phyloP scores from a whole-genome alignment of 192 early-diverging fungal species.

The Umbelopsis isabellina region DNA sequence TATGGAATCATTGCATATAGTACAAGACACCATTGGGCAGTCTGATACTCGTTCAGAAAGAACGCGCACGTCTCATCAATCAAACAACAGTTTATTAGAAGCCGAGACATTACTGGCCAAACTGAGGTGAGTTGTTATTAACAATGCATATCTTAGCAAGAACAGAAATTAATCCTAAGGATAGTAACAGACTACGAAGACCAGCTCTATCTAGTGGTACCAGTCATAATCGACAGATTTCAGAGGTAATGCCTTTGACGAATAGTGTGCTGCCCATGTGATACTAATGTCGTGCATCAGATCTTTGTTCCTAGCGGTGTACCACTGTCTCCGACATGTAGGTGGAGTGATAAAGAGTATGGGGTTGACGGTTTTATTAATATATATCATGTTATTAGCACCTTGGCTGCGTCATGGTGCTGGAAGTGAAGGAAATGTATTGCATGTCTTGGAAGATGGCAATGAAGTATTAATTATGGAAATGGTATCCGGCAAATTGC shows the following conservation, averaged over 20 bases:
- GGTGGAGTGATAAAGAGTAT: neutral
- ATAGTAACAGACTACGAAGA: neutral
- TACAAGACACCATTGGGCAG: too few species aligned
- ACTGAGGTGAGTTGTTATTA: neutral
- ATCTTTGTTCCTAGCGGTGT: neutral
- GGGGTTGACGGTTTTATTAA: neutral
- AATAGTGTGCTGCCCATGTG: neutral
- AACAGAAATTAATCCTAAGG: neutral
- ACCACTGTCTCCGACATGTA: conserved; percentile 2
- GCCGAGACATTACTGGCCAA: too few species aligned
- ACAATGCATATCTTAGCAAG: too few species aligned
- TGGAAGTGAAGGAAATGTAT: conserved; percentile 23
- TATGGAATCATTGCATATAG: too few species aligned
- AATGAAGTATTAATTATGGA: conserved; percentile 63
- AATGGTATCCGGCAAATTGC: conserved; percentile 51
- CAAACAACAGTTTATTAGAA: neutral
- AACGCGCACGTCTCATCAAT: neutral
- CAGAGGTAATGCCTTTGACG: neutral
- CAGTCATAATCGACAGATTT: neutral
- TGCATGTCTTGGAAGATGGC: conserved; percentile 59
- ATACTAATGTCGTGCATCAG: neutral
- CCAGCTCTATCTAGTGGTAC: neutral
- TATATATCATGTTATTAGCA: neutral
- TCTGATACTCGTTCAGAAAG: neutral
- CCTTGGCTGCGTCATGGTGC: conserved; percentile 15